Conservation (phyloP, 1,284 basidiomycete genomes). For the Volvariella surrecta region DNA sequence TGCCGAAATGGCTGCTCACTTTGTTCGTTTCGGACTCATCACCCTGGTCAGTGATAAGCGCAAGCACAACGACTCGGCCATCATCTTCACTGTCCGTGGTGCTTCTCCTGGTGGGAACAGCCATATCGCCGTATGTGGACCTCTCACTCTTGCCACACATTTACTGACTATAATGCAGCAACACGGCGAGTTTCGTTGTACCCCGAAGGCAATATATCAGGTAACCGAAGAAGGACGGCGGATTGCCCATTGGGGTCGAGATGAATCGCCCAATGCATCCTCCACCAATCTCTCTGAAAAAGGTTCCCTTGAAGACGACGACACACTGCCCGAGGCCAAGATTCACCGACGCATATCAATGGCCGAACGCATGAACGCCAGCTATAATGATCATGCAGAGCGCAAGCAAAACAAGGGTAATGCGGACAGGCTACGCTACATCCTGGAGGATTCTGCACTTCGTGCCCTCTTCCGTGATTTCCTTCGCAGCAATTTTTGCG, state of each 20-base stretch:
- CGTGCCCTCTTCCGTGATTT: slow-evolving; percentile 92
- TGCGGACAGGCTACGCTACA: slow-evolving; percentile 85
- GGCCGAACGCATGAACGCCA: slow-evolving; percentile 63
- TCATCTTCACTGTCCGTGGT: slow-evolving; percentile 87
- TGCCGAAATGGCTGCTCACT: slow-evolving; percentile 95
- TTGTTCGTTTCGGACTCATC: slow-evolving; percentile 92
- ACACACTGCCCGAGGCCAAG: slow-evolving; percentile 40
- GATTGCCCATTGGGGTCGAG: slow-evolving; percentile 73
- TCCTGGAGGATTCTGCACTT: slow-evolving; percentile 89
- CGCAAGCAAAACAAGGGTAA: slow-evolving; percentile 77
- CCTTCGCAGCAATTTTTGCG: slow-evolving; percentile 90
- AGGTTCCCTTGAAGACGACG: slow-evolving; percentile 26
- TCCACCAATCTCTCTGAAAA: slow-evolving; percentile 51
- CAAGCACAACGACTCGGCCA: slow-evolving; percentile 81
- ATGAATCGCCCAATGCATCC: slow-evolving; percentile 57
- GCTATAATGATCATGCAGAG: slow-evolving; percentile 43
- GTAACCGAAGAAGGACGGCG: slow-evolving; percentile 87
- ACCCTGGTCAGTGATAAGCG: slow-evolving; percentile 80
- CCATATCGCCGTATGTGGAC: slow-evolving; percentile 54
- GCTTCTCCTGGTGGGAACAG: slow-evolving; percentile 66
- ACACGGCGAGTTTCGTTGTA: slow-evolving; percentile 87
- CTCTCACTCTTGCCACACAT: slow-evolving; percentile 5
- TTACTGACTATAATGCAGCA: slow-evolving; percentile 49
- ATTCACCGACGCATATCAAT: slow-evolving; percentile 74
- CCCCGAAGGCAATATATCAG: slow-evolving; percentile 89